These are phyloP conservation scores for Fraxinus americana DNA, from an alignment of 257 asterid species.

Conservation along the genomic window DNA sequence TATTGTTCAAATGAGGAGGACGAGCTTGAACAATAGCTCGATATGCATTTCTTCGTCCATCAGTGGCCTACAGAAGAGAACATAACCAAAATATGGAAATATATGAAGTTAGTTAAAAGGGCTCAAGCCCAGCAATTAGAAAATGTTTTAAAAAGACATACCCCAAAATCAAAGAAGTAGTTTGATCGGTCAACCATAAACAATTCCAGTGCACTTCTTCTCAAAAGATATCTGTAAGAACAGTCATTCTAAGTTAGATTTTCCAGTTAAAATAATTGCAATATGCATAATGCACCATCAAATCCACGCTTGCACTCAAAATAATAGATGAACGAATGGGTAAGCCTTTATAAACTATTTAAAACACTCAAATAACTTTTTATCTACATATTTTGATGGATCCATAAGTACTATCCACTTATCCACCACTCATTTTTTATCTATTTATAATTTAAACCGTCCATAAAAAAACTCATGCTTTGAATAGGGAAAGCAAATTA, in stretches of 20 bases:
- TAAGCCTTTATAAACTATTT: background rate
- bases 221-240: conserved; percentile 78
- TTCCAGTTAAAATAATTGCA: conserved; percentile 17
- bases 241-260: conserved; percentile 23
- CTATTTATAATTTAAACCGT: no score
- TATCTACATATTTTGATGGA: no score
- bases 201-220: conserved; percentile 97
- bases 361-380: no score
- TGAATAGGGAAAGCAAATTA: conserved; percentile 14
- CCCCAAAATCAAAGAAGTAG: conserved; percentile 98
- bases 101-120: conserved; percentile 22
- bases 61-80: conserved; percentile 59
- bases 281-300: conserved; percentile 9
- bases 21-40: conserved; percentile 98
- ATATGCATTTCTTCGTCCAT: conserved; percentile 80
- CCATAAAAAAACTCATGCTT: no score
- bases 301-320: conserved; percentile 20
- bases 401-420: no score
- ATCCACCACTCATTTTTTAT: no score
- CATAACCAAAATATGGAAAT: conserved; percentile 24
- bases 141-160: conserved; percentile 37
- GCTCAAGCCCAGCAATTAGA: conserved; percentile 25
- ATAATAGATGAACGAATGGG: conserved; percentile 18
- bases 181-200: conserved; percentile 98
- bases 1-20: conserved; percentile 91